Conservation (phyloP, 768 basidiomycete species). For the Peribolospora kevripleyi region DNA sequence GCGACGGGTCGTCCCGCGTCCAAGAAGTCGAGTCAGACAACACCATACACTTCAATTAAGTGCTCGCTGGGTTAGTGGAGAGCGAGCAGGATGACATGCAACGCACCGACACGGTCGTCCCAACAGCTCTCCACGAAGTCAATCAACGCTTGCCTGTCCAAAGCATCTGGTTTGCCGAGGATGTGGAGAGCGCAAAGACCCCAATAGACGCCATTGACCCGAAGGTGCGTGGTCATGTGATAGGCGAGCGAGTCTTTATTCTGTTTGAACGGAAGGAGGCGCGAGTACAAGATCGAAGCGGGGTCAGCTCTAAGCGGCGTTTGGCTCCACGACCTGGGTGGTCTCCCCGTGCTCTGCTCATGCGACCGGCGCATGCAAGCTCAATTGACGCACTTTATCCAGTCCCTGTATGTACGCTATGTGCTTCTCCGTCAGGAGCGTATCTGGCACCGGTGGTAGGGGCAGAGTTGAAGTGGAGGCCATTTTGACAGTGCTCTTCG, state of each 20-base stretch:
- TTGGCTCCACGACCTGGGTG: not conserved
- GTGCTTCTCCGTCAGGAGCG: conserved; percentile 33
- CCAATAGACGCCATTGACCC: conserved; percentile 94
- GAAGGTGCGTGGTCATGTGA: conserved; percentile 74
- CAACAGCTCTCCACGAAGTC: conserved; percentile 82
- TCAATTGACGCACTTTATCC: conserved; percentile 30
- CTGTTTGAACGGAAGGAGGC: conserved; percentile 15
- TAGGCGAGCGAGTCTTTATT: conserved; percentile 63
- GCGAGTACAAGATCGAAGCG: not conserved
- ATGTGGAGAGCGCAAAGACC: conserved; percentile 65
- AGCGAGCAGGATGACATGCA: not conserved
- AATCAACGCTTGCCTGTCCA: conserved; percentile 62
- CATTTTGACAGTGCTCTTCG: too few relatives aligned
- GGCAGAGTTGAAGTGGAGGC: too few relatives aligned
- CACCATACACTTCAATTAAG: too few relatives aligned
- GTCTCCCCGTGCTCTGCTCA: too few relatives aligned
- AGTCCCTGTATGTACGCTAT: conserved; percentile 52
- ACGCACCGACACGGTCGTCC: conserved; percentile 62
- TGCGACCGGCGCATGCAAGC: too few relatives aligned
- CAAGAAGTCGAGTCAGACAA: not conserved
- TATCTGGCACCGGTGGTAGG: too few relatives aligned
- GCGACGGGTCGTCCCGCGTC: not conserved
- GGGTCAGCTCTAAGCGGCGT: not conserved
- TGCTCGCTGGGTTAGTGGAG: too few relatives aligned
- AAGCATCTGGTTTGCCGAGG: conserved; percentile 51